A percentile compares a stretch with the other conserved stretches of the same genome.
Conservation (phyloP, 78 protist genomes). For the Polysphondylium violaceum region DNA sequence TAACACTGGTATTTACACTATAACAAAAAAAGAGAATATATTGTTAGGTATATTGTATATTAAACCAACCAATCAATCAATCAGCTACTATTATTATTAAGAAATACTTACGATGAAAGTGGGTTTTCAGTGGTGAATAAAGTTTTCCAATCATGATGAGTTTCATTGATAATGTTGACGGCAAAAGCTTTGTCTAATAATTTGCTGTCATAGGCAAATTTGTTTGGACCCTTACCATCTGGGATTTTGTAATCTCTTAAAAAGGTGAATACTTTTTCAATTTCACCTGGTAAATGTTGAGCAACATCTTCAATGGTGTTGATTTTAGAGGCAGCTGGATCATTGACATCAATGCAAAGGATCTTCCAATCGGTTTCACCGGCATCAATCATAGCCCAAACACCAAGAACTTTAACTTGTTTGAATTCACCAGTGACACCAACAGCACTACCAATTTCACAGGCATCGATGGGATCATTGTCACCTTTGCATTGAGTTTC, state of each 20-base stretch:
- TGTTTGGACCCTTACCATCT: slow-evolving; percentile 96
- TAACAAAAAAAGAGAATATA: too few relatives aligned
- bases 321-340: slow-evolving; percentile 88
- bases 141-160: slow-evolving; percentile 77
- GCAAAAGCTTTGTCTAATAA: slow-evolving; percentile 77
- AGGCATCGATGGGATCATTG: slow-evolving; percentile 94
- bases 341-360: slow-evolving; percentile 86
- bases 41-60: too few relatives aligned
- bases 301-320: slow-evolving; percentile 89
- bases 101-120: slow-evolving; percentile 8
- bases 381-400: slow-evolving; percentile 93
- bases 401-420: slow-evolving; percentile 93
- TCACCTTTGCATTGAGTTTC: slow-evolving; percentile 88
- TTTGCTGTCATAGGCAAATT: slow-evolving; percentile 89
- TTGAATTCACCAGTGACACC: slow-evolving; percentile 86
- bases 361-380: slow-evolving; percentile 97
- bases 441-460: slow-evolving; percentile 85
- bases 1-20: too few relatives aligned
- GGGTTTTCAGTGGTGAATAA: slow-evolving; percentile 34
- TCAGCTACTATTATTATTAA: too few relatives aligned
- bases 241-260: slow-evolving; percentile 95
- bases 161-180: slow-evolving; percentile 68
- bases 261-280: slow-evolving; percentile 88
- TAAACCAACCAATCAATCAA: too few relatives aligned
- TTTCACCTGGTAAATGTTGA: slow-evolving; percentile 81